These are phyloP conservation scores for Opeltia flavorubescens DNA, from an alignment of 495 filamentous ascomycete genomes.

Conservation along the genomic window DNA sequence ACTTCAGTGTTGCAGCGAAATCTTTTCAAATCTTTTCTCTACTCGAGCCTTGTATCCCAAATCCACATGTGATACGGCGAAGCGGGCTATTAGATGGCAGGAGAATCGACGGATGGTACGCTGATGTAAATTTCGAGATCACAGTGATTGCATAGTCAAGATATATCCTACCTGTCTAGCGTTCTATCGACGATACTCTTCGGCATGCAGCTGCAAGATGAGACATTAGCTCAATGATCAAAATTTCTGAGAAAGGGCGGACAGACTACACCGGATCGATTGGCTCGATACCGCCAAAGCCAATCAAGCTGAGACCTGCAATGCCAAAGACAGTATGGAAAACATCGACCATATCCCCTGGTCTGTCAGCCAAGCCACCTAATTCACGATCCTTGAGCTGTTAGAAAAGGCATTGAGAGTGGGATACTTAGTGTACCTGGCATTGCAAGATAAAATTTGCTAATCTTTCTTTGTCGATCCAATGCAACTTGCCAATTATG, in stretches of 20 bases:
- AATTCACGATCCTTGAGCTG: constrained; percentile 53
- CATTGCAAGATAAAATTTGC: constrained; percentile 68
- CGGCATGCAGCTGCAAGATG: constrained; percentile 50
- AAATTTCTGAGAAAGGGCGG: not conserved
- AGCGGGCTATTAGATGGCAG: constrained; percentile 64
- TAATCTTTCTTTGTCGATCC: constrained; percentile 76
- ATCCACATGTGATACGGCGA: constrained; percentile 30
- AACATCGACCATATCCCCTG: constrained; percentile 90
- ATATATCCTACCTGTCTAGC: constrained; percentile 20
- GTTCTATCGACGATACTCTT: constrained; percentile 45
- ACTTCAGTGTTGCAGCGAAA: constrained; percentile 30
- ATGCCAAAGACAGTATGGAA: constrained; percentile 89
- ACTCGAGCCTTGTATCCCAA: constrained; percentile 65
- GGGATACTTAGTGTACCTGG: constrained; percentile 35
- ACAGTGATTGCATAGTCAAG: not conserved
- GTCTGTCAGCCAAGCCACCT: constrained; percentile 81
- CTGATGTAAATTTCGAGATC: constrained; percentile 1
- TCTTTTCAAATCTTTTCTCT: constrained; percentile 42
- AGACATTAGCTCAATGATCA: not conserved
- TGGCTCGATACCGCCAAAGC: constrained; percentile 57
- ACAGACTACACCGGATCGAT: constrained; percentile 82
- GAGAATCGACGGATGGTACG: too few species aligned
- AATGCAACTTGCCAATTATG: constrained; percentile 78
- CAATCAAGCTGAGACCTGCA: constrained; percentile 73
- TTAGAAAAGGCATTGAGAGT: constrained; percentile 11